Percentiles rank a stretch among this genome's conserved stretches.
phyloP scores from a whole-genome alignment of 2,329 filamentous ascomycete genomes.

The Hypomyces perniciosus region DNA sequence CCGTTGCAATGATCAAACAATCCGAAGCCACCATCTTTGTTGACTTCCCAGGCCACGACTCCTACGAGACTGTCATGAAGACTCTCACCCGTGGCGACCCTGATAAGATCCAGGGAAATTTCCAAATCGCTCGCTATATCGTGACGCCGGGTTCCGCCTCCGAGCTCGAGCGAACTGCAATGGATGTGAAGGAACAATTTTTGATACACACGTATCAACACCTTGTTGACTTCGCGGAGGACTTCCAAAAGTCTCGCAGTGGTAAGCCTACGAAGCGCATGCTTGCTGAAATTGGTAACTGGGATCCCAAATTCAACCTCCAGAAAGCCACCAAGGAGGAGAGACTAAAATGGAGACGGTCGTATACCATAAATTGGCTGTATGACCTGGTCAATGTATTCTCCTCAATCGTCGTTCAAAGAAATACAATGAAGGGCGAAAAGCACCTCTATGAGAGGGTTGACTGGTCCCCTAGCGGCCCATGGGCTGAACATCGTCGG shows the following conservation, averaged over 20 bases:
- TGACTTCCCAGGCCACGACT: conserved; percentile 41
- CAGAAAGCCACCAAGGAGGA: conserved; percentile 31
- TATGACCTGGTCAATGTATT: conserved; percentile 45
- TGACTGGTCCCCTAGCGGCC: conserved; percentile 36
- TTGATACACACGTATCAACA: conserved; percentile 36
- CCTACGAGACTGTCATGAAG: conserved; percentile 36
- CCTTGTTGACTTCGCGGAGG: conserved; percentile 38
- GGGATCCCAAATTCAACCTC: conserved; percentile 37
- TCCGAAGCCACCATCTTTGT: conserved; percentile 34
- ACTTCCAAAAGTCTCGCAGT: conserved; percentile 38
- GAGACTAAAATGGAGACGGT: conserved; percentile 39
- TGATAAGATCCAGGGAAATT: conserved; percentile 21
- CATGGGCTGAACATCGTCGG: conserved; percentile 23
- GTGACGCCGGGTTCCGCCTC: neutral
- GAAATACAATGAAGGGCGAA: conserved; percentile 29
- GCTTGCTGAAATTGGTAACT: conserved; percentile 31
- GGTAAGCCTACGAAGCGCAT: conserved; percentile 43
- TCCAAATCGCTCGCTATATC: neutral
- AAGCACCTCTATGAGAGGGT: conserved; percentile 28
- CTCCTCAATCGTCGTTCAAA: conserved; percentile 34
- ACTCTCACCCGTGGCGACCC: conserved; percentile 33
- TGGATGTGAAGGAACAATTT: conserved; percentile 40
- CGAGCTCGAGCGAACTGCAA: neutral
- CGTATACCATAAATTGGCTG: conserved; percentile 46
- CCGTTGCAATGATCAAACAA: conserved; percentile 35